Evolutionary conservation across 2,329 filamentous ascomycete species (phyloP), one percentile per base, ranked within the genome.

Genomic region (Lasiodiplodia gonubiensis): DNA sequence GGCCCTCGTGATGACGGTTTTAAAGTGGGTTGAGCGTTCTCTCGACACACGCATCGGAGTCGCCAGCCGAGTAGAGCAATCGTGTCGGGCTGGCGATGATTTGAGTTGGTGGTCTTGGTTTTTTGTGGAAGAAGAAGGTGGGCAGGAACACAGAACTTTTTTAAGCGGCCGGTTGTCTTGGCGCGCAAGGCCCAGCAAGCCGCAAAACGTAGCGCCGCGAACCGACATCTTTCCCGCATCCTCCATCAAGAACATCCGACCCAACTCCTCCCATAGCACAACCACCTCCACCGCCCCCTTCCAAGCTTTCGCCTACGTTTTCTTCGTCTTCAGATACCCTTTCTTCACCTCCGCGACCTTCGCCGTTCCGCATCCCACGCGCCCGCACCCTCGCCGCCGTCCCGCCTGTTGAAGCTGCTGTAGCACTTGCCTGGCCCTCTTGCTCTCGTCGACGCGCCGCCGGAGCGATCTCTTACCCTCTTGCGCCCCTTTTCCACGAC

Each of bases 1-100:
- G 84, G 82, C 87, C 86, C 88, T 92, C 90, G 87, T 88, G 86
- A 88, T 86, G 86, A 92, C 90, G 90, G 90, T 92, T 92, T 92
- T 92, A 90, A 90, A 88, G 86, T 86, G 89, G 86, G 80, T 78
- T 80, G 75, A 75, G 75, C 66, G 85, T 83, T 75, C 81, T 92
- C 90, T 92, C 82, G 90, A 90, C 90, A 81, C 84, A 86, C 86
- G 80, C 86, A 86, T 87, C 87, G 87, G 87, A 90, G 84, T 90
- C 87, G 85, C 84, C 88, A 90, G 86, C 84, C 84, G 85, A 87
- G 85, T 88, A 74, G 82, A 77, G 76, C 73, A 72, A 69, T 70
- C 70, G 75, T 71, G 74, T 84, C 84, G 79, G 85, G 83, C 86
- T 86, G 87, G 84, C 86, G 86, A 89, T 88, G 86, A 90, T 91